Evolutionary conservation across 2,329 filamentous ascomycete species (phyloP), one percentile per base, ranked within the genome.

Genomic region (Lachnellula subtilissima): DNA sequence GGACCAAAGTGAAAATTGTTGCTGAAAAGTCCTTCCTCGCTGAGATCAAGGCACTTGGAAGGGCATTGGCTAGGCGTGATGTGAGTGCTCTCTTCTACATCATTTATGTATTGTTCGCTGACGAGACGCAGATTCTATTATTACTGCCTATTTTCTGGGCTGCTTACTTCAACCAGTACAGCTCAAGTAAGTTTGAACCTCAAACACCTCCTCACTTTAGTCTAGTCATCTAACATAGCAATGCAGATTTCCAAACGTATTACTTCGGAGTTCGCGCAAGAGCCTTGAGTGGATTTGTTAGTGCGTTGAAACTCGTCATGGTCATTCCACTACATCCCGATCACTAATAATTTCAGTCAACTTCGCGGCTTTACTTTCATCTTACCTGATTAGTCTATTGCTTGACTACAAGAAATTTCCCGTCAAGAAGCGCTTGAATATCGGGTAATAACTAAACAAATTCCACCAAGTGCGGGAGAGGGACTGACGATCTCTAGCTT

Each of bases 1-100:
- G 86, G 0, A 67, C 69, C 17, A 66, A 63, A 6, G 76, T 78
- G 9, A 71, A 78, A 8, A 68, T 89, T 51, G 69, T 72, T 0
- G 85, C 89, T 25, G 68, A 78, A 1, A 72, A 84, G 9, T 76
- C 79, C 47, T 78, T 82, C 0, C 78, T 76, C 71, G 73, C 72
- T 22, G 87, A 89, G 69, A 66, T 68, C 19, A 64, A 64, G 1
- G 63, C 58, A 9, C 72, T 75, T 59, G 58, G 65, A 5, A 63
- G 54, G 28, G 64, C 70, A 36, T 73, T 75, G 69, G 73, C 73
- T 70, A 63, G 66, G 48, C 57, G 72, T 14, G 53, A 67, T n/a
- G 63, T 61, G 14, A 72, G 69, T 54, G 11, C 2, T 28, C 8
- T 42, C 5, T 11, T 17, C 15, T 7, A 1, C 2, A n/a, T 5